Percentiles rank a stretch among this genome's conserved stretches.
These are phyloP conservation scores for Leonotis leonurus DNA, from an alignment of 257 asterid genomes.

Conservation along the genomic window DNA sequence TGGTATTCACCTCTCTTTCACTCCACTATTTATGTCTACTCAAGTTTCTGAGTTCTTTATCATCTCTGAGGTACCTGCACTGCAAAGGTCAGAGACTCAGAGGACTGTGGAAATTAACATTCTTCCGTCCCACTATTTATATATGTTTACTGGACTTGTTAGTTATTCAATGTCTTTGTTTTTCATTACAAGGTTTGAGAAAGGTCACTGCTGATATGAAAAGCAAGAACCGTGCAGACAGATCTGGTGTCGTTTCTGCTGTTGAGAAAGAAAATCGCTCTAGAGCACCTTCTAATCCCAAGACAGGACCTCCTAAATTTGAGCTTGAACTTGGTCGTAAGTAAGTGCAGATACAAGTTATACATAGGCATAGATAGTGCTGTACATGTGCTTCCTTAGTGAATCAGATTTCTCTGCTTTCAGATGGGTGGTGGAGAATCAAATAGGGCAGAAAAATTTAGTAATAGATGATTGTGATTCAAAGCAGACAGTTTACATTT, in stretches of 20 bases:
- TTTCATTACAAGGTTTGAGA: slow-evolving; percentile 45
- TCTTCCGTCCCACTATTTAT: background rate
- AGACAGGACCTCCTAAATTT: slow-evolving; percentile 61
- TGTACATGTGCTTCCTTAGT: slow-evolving; percentile 2
- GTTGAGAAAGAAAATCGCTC: slow-evolving; percentile 41
- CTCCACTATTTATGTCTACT: background rate
- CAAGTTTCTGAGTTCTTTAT: background rate
- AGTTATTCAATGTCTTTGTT: background rate
- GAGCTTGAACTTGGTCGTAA: slow-evolving; percentile 95
- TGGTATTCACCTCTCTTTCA: slow-evolving; percentile 30
- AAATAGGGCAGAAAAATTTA: slow-evolving; percentile 52
- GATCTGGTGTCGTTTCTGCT: slow-evolving; percentile 52
- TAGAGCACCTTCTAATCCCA: slow-evolving; percentile 36
- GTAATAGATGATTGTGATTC: slow-evolving; percentile 71
- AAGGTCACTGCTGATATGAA: slow-evolving; percentile 86
- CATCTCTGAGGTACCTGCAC: background rate
- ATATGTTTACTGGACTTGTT: background rate
- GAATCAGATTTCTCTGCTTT: slow-evolving; percentile 2
- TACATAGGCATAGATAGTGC: background rate
- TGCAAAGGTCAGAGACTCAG: slow-evolving; percentile 79
- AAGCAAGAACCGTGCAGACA: slow-evolving; percentile 70
- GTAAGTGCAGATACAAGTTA: slow-evolving; percentile 37
- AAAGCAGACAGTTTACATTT: slow-evolving; percentile 67
- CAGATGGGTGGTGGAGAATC: slow-evolving; percentile 90
- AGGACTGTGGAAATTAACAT: background rate